Conservation (phyloP, 805 yeast species). For the Myxozyma lipomycoides region DNA sequence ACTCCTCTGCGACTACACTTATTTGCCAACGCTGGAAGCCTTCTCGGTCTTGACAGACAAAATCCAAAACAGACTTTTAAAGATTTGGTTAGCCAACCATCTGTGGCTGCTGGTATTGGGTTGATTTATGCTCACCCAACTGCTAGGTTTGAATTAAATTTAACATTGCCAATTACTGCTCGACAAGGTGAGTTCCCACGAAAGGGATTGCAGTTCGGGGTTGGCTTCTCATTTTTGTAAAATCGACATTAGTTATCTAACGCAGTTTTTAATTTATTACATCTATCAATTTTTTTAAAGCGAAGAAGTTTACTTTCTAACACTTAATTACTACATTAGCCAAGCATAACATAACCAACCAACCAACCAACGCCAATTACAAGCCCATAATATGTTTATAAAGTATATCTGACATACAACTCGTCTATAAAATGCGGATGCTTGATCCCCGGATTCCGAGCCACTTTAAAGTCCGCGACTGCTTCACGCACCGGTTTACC, state of each 20-base stretch:
- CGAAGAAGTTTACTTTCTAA: too few relatives aligned
- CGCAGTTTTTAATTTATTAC: too few relatives aligned
- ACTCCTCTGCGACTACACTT: constrained; percentile 60
- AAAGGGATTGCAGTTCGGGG: constrained; percentile 66
- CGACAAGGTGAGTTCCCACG: constrained; percentile 49
- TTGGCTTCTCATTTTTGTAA: constrained; percentile 57
- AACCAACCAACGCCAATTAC: too few relatives aligned
- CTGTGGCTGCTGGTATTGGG: constrained; percentile 57
- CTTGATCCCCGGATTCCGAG: constrained; percentile 68
- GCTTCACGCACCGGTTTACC: constrained; percentile 63
- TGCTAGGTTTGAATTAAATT: constrained; percentile 64
- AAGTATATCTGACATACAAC: constrained; percentile 55
- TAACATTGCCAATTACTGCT: constrained; percentile 56
- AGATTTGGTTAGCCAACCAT: constrained; percentile 42
- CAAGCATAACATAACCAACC: too few relatives aligned
- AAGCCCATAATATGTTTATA: constrained; percentile 2
- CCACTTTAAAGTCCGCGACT: constrained; percentile 51
- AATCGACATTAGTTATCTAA: too few relatives aligned
- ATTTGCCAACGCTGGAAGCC: constrained; percentile 63
- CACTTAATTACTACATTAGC: too few relatives aligned
- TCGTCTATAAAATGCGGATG: constrained; percentile 76
- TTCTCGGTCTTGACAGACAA: constrained; percentile 35
- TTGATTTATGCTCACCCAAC: constrained; percentile 57
- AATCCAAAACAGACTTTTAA: constrained; percentile 26
- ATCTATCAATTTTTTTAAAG: too few relatives aligned